Evolutionary conservation across 192 early-diverging fungal genomes (phyloP), one percentile per base, ranked within the genome.

Genomic region (Podila epicladia): DNA sequence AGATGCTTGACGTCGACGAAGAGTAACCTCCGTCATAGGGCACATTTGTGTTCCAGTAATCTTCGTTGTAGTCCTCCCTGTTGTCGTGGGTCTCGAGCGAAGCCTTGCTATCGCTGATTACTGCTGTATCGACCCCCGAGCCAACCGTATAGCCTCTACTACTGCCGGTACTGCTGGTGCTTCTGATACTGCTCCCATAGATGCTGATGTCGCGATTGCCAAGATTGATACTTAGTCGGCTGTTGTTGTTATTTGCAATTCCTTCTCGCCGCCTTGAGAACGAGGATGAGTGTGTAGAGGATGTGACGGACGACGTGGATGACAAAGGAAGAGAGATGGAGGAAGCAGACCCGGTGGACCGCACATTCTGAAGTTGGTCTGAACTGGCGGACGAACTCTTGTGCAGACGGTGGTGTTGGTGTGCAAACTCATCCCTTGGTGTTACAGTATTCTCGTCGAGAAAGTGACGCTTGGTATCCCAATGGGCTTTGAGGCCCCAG

Each of bases 41-140:
- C 58, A 62, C 69, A 78, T 73, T 37, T 58, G 65, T 63, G 72
- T 62, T 84, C 74, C 75, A 86, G 67, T 71, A 75, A 37, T 77
- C 74, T 22, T 73, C 60, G 45, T 72, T 82, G 20, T 77, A 67
- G 26, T 70, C 74, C 12, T 29, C 31, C 48, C 35, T 64, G 9
- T 24, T 58, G 62, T 69, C 62, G 8, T 60, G 61, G 13, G 64
- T 69, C 55, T 49, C 24, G 28, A 41, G 29, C 12, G 28, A 49
- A 4, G 45, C 57, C 41, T 37, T 26, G 19, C 53, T 13, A 3
- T 55, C 63, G 28, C 37, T n/a, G 0, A 28, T 24, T 6, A 32
- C 58, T 31, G 29, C n/a, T 3, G 17, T 61, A 32, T 57, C 60
- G 50, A 45, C 4, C 41, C 41, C 53, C 60, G 61, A 73, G 57